Conservation (phyloP, 148 eudicot genomes). For the Spergularia bocconei region DNA sequence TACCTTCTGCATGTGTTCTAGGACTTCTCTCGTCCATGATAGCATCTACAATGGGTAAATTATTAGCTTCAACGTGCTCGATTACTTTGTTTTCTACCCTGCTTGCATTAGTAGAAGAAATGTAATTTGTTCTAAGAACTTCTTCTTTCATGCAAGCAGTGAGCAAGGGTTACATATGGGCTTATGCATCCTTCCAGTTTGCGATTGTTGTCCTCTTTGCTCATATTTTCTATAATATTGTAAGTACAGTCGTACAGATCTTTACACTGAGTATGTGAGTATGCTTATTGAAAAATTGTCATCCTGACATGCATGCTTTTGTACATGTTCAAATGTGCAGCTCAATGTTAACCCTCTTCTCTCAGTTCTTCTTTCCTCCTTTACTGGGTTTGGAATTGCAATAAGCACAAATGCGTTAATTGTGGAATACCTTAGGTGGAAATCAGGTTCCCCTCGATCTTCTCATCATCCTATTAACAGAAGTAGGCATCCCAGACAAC, state of each 20-base stretch:
- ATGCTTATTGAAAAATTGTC: not conserved
- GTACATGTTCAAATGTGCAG: slow-evolving; percentile 15
- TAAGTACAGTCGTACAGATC: slow-evolving; percentile 19
- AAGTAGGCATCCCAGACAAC: slow-evolving; percentile 25
- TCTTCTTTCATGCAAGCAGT: slow-evolving; percentile 20
- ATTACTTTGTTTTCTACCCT: not conserved
- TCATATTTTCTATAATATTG: slow-evolving; percentile 32
- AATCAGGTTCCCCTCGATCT: slow-evolving; percentile 26
- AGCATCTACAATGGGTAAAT: slow-evolving; percentile 38
- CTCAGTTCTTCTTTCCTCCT: slow-evolving; percentile 35
- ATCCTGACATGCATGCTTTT: slow-evolving; percentile 3
- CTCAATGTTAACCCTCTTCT: slow-evolving; percentile 32
- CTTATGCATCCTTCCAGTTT: slow-evolving; percentile 40
- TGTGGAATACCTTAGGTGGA: slow-evolving; percentile 36
- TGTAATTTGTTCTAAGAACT: slow-evolving; percentile 3
- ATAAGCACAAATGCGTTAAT: slow-evolving; percentile 34
- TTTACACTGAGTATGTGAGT: not conserved
- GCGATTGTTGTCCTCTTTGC: slow-evolving; percentile 38
- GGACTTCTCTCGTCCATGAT: slow-evolving; percentile 38
- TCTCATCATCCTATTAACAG: slow-evolving; percentile 14
- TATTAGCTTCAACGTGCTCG: not conserved
- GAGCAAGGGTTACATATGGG: slow-evolving; percentile 36
- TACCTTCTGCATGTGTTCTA: slow-evolving; percentile 33
- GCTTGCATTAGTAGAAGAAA: not conserved
- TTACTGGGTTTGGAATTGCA: slow-evolving; percentile 38